Conservation (phyloP, 2,329 filamentous ascomycete genomes). For the Lasiodiplodia gonubiensis region DNA sequence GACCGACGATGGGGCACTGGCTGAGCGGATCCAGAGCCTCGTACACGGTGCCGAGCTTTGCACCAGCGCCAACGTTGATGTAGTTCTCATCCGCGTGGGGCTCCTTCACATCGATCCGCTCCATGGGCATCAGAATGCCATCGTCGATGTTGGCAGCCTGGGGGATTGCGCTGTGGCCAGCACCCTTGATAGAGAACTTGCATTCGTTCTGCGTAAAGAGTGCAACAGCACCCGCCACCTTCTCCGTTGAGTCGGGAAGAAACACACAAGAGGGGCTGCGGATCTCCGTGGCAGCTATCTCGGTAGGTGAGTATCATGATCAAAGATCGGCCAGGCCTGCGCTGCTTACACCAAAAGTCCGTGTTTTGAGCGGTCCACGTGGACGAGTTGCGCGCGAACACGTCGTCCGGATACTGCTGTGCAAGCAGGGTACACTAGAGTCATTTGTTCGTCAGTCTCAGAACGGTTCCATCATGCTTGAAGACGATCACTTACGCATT, state of each 20-base stretch:
- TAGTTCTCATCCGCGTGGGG: constrained; percentile 37
- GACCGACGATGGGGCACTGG: constrained; percentile 37
- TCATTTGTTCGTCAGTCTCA: too few relatives aligned
- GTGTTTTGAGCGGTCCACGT: background rate
- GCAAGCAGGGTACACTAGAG: background rate
- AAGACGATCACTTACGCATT: background rate
- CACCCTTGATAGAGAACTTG: constrained; percentile 51
- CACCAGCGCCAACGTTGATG: constrained; percentile 39
- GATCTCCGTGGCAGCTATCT: background rate
- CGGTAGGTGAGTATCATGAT: background rate
- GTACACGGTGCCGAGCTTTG: constrained; percentile 41
- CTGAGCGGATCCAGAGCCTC: constrained; percentile 34
- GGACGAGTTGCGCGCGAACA: background rate
- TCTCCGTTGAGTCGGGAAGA: background rate
- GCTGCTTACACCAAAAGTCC: background rate
- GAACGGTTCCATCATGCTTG: background rate
- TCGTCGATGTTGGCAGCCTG: constrained; percentile 49
- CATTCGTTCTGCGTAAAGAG: constrained; percentile 30
- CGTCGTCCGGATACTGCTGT: background rate
- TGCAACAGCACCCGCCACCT: background rate
- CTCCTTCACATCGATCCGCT: constrained; percentile 36
- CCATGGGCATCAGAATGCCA: constrained; percentile 53
- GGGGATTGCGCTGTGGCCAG: constrained; percentile 50
- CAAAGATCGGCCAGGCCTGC: background rate
- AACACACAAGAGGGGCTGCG: background rate